Conservation (phyloP, 306 rosid genomes). For the Castanea crenata region DNA sequence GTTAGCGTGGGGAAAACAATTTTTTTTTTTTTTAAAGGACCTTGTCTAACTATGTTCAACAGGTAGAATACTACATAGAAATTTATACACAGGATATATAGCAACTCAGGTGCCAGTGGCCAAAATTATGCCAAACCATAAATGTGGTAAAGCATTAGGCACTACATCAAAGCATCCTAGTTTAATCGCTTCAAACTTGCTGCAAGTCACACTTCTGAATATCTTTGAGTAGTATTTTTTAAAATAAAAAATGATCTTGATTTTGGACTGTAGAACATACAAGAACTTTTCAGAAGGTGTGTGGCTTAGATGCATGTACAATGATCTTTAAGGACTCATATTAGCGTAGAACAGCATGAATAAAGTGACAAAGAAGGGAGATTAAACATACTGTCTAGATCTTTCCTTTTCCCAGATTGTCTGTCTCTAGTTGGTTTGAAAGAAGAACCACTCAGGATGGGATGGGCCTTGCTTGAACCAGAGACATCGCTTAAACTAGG, state of each 20-base stretch:
- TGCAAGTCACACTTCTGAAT: not conserved
- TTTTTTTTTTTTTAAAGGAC: too few species aligned
- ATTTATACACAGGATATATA: too few species aligned
- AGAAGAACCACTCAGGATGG: constrained; percentile 55
- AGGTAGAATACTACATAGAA: not conserved
- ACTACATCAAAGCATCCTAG: not conserved
- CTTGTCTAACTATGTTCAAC: not conserved
- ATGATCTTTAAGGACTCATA: not conserved
- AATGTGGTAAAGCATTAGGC: not conserved
- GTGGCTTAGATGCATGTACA: not conserved
- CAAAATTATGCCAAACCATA: too few species aligned
- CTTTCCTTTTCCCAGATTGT: constrained; percentile 72
- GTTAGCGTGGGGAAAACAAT: too few species aligned
- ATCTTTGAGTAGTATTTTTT: not conserved
- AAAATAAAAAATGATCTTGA: not conserved
- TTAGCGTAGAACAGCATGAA: not conserved
- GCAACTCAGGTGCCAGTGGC: too few species aligned
- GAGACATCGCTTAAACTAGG: constrained; percentile 80
- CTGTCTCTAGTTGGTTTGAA: constrained; percentile 50
- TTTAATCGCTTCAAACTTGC: not conserved
- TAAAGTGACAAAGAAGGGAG: not conserved
- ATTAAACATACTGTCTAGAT: constrained; percentile 62
- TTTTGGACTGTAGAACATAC: not conserved
- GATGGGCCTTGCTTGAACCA: constrained; percentile 79
- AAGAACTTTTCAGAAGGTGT: not conserved